Evolutionary conservation across 192 early-diverging fungal genomes (phyloP).

Genomic region (Chytriomyces hyalinus): DNA sequence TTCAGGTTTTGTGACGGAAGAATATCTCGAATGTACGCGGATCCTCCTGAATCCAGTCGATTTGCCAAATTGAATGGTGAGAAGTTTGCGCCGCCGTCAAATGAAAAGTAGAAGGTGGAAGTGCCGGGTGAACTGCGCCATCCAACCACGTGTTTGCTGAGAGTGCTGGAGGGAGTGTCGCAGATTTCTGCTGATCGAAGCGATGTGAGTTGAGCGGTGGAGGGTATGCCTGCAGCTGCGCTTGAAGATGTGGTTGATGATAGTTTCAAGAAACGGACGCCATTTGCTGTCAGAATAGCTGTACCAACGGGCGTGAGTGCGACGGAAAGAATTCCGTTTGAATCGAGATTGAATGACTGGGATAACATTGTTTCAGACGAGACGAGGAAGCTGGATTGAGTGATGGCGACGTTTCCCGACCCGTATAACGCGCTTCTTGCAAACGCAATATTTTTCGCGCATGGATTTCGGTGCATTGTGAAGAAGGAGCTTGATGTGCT

Average conservation of each 20-base stretch:
- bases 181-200: not conserved
- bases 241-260: not conserved
- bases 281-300: constrained; percentile 6
- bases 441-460: constrained; percentile 21
- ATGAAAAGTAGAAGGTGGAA: not conserved
- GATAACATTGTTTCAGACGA: constrained; percentile 1
- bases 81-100: constrained; percentile 18
- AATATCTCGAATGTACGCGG: constrained; percentile 15
- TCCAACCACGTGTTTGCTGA: constrained; percentile 9
- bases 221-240: not conserved
- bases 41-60: not conserved
- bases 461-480: not conserved
- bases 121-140: not conserved
- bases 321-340: not conserved
- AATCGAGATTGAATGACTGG: constrained; percentile 8
- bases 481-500: not conserved
- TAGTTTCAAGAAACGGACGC: not conserved
- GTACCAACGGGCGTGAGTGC: not conserved
- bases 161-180: not conserved
- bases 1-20: not conserved
- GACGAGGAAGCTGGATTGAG: constrained; percentile 9
- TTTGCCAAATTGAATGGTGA: not conserved
- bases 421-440: constrained; percentile 21
- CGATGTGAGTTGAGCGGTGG: not conserved
- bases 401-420: constrained; percentile 9